Base-by-base conservation (phyloP, 2,329 filamentous ascomycete species). In the Cytospora leucostoma region DNA sequence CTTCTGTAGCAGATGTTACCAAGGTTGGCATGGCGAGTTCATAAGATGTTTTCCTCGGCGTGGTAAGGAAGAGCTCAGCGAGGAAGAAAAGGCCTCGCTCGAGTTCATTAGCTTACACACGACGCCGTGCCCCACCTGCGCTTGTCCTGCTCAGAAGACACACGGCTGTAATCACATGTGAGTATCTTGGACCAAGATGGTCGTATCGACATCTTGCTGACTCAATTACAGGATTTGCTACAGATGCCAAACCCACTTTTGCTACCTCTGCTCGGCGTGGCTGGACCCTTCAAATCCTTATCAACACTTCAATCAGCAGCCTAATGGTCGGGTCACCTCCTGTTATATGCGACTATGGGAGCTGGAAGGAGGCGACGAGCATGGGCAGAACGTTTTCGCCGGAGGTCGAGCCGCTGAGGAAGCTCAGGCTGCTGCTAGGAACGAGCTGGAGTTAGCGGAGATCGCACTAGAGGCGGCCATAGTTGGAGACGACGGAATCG, bases 161-260 rank as follows among this genome's bases (percentile, higher is more conserved):
- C 88, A 91, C 72, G 95, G 95, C 47, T 99, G 95, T 81, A 97
- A 97, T 75, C 93, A 97, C 76, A 98, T 98, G 93, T 57, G 61
- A 13, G 63, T 53, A 15, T 55, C 19, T 12, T 40, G 4, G 12
- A 35, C 1, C 19, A 21, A 8, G 3, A 21, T 37, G 3, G 13
- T 7, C 19, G 12, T 2, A 3, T 7, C 13, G 19, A 33, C 52
- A 4, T 13, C 40, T 32, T 60, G n/a, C 60, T 63, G 7, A 65
- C 34, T 21, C n/a, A 27, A 19, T n/a, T 7, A 12, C 32, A 65
- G 63, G 63, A 91, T 89, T 56, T 97, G 94, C 77, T 92, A 89
- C 74, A 88, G 91, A 67, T 99, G 95, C 79, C 83, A 89, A 58
- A 90, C 92, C 2, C 94, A 98, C 75, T 98, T 97, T 74, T 99